Conservation (phyloP, 108 stramenopile genomes). For the Cyclotella cryptica region DNA sequence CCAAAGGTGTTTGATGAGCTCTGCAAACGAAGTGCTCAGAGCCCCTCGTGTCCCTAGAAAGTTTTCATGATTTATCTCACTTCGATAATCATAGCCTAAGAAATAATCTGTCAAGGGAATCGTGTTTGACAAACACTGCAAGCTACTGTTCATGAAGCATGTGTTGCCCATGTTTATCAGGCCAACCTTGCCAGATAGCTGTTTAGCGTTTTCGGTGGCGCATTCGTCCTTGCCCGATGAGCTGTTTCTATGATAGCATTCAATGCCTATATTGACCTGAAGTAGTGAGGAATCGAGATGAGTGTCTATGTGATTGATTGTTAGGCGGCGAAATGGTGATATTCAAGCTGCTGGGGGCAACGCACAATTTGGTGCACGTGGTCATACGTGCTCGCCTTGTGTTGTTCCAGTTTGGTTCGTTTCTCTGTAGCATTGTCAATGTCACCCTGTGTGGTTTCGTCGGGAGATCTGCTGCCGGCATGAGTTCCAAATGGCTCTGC, state of each 20-base stretch:
- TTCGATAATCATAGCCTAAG: constrained; percentile 77
- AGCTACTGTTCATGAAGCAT: constrained; percentile 93
- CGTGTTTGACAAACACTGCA: constrained; percentile 92
- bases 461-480: background rate
- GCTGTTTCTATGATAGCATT: constrained; percentile 19
- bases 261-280: constrained; percentile 22
- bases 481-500: constrained; percentile 3
- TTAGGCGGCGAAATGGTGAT: background rate
- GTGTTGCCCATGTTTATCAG: constrained; percentile 96
- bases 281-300: background rate
- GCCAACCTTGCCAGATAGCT: constrained; percentile 69
- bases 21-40: constrained; percentile 85
- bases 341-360: constrained; percentile 8
- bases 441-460: background rate
- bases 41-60: constrained; percentile 84
- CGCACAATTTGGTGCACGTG: constrained; percentile 44
- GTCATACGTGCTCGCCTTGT: constrained; percentile 42
- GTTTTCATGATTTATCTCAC: constrained; percentile 91
- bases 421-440: background rate
- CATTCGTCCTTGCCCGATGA: background rate
- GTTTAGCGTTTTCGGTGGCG: background rate
- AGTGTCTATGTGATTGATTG: background rate
- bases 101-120: constrained; percentile 93
- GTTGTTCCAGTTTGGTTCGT: background rate
- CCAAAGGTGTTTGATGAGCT: constrained; percentile 90